Base-by-base conservation (phyloP, 2,329 filamentous ascomycete genomes). In the Dothistroma septosporum region DNA sequence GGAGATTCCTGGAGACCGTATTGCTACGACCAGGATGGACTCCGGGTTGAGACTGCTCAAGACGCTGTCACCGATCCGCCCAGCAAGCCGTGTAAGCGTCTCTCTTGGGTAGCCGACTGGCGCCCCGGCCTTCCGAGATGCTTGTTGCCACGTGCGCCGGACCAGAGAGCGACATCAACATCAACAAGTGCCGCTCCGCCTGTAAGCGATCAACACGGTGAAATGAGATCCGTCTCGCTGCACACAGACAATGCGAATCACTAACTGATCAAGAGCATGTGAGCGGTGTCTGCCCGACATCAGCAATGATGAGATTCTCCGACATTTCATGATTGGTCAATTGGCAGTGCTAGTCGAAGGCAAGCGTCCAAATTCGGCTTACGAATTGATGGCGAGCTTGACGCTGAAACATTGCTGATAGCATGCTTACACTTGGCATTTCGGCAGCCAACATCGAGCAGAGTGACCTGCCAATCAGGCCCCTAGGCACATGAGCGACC, bases 291-390 rank as follows among this genome's bases (percentile, higher is more conserved):
- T 28, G 24, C n/a, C n/a, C n/a, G n/a, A n/a, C n/a, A n/a, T n/a
- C n/a, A n/a, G n/a, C n/a, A n/a, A n/a, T 28, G 24, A 28, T 28
- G 24, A 3, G 47, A 60, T 44, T 56, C 46, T 60, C 58, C 58
- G 58, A 46, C 49, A 33, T 21, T 11, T n/a, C 4, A 31, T 56
- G 31, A 50, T 60, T 60, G 58, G 58, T 21, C 53, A 44, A 21
- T 50, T 53, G 58, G 58, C 58, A 60, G 41, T 55, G 58, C 52
- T 44, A 56, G 53, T 56, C 53, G 44, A 24, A 14, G 31, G 21
- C 28, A 24, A 24, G 47, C 19, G 22, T 12, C 47, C 47, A n/a
- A 28, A 50, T 50, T 10, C 21, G 47, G 47, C 47, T 50, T n/a
- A 2, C 16, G 14, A 44, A n/a, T n/a, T 44, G 41, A n/a, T 6